Conservation (phyloP, 2,329 filamentous ascomycete species). For the Spiromastix sp. region DNA sequence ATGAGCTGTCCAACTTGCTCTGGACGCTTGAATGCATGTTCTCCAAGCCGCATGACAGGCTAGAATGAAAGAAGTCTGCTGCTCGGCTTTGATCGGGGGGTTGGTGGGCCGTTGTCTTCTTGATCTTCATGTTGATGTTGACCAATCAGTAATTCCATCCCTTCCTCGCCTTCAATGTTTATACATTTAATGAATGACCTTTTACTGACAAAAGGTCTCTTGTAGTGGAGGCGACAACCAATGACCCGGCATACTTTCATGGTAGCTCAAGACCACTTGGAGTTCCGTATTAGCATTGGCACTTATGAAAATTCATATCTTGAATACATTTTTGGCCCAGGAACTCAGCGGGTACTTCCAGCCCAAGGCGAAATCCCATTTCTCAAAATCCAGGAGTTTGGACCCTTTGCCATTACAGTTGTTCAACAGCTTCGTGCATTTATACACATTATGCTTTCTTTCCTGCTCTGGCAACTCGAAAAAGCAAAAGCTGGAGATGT, state of each 20-base stretch:
- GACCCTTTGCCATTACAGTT: conserved; percentile 3
- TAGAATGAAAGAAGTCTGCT: too few relatives aligned
- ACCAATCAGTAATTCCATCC: conserved; percentile 4
- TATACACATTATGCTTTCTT: conserved; percentile 7
- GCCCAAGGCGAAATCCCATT: conserved; percentile 2
- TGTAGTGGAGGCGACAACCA: conserved; percentile 2
- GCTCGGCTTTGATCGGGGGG: too few relatives aligned
- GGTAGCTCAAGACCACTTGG: conserved; percentile 7
- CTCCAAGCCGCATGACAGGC: too few relatives aligned
- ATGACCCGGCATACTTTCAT: conserved; percentile 10
- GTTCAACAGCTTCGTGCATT: background rate
- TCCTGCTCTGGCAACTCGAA: conserved; percentile 5
- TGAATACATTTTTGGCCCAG: conserved; percentile 9
- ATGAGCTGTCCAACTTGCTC: too few relatives aligned
- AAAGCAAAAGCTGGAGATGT: background rate
- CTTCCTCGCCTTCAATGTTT: conserved; percentile 1
- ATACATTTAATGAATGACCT: background rate
- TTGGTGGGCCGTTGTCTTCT: too few relatives aligned
- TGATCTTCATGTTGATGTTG: too few relatives aligned
- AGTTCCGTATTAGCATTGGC: conserved; percentile 10
- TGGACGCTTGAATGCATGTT: too few relatives aligned
- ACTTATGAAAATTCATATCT: conserved; percentile 10
- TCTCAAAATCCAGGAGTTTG: conserved; percentile 10
- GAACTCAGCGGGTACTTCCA: conserved; percentile 3
- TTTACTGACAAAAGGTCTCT: conserved; percentile 6